Evolutionary conservation across 768 basidiomycete genomes (phyloP), one percentile per base, ranked within the genome.

Genomic region (Phlegmacium glaucopus): DNA sequence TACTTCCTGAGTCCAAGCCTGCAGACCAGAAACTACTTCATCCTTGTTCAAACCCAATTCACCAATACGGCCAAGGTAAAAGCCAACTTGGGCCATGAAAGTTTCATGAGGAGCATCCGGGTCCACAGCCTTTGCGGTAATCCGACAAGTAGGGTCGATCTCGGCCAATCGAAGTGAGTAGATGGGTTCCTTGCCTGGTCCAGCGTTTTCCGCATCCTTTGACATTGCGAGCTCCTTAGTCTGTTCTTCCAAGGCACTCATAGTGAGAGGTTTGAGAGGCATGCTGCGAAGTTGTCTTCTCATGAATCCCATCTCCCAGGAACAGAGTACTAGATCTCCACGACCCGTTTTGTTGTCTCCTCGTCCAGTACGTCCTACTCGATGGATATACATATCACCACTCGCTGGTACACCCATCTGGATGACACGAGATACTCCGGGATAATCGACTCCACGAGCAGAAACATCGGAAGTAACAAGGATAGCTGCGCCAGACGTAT

Each of bases 381-480:
- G 86, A 55, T 94, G 90, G 42, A 93, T 72, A 61, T 96, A 95
- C 53, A 84, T 78, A 16, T 91, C 86, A 9, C 78, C 65, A 1
- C 67, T 72, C 6, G 68, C 62, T 2, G 95, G 94, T 6, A 88
- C 72, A 42, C 95, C 94, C 42, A 99, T 73, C 63, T 97, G 96
- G 53, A 98, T 87, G 51, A 94, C 87, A 32, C 93, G 83, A 0
- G 90, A 90, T 16, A 94, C 88, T 15, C 79, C 82, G 7, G 91
- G 91, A 62, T 94, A 95, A 63, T 95, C 90, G 38, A 94, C 79
- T 12, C 90, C 90, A 48, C 91, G 80, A 16, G 91, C 90, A 25
- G 90, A 93, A 5, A 95, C 83, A 55, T 95, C 93, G 1, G 91
- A 93, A 4, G 84, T 87, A 55, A 96, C 73, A 43, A 95, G 78